Evolutionary conservation across 176 grass and related monocot species (phyloP).

Genomic region (Paspalum notatum): DNA sequence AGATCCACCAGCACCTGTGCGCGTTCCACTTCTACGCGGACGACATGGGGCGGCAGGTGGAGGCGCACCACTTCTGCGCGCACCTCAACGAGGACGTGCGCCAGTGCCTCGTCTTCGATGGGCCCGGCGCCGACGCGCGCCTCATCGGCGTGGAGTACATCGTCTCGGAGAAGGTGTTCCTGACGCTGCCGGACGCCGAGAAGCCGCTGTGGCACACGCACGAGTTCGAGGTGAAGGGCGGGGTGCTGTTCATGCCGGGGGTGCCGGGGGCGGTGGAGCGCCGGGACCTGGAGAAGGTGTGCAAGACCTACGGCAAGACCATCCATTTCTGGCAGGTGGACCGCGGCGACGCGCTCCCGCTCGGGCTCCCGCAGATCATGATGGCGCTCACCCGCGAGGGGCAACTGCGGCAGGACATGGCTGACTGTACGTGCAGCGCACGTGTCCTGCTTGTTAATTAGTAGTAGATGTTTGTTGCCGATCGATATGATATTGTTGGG

Average conservation of each 20-base stretch:
- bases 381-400: constrained; percentile 76
- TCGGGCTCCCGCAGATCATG: constrained; percentile 80
- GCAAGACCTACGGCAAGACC: constrained; percentile 79
- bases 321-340: constrained; percentile 96
- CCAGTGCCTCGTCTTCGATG: constrained; percentile 89
- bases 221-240: constrained; percentile 87
- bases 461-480: too few species aligned
- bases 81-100: constrained; percentile 82
- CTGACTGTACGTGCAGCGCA: constrained; percentile 55
- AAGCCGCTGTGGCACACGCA: constrained; percentile 92
- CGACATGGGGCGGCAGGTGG: constrained; percentile 86
- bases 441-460: too few species aligned
- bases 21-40: constrained; percentile 89
- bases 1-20: constrained; percentile 93
- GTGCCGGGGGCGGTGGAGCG: constrained; percentile 64
- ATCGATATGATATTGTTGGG: background rate
- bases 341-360: constrained; percentile 71
- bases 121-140: constrained; percentile 46
- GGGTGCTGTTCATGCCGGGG: constrained; percentile 70
- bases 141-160: constrained; percentile 92
- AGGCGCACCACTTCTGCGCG: constrained; percentile 88
- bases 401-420: constrained; percentile 60
- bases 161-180: constrained; percentile 59
- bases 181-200: constrained; percentile 77
- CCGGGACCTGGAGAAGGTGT: constrained; percentile 58